phyloP scores from a whole-genome alignment of 257 asterid genomes.

The Handroanthus guayacan region DNA sequence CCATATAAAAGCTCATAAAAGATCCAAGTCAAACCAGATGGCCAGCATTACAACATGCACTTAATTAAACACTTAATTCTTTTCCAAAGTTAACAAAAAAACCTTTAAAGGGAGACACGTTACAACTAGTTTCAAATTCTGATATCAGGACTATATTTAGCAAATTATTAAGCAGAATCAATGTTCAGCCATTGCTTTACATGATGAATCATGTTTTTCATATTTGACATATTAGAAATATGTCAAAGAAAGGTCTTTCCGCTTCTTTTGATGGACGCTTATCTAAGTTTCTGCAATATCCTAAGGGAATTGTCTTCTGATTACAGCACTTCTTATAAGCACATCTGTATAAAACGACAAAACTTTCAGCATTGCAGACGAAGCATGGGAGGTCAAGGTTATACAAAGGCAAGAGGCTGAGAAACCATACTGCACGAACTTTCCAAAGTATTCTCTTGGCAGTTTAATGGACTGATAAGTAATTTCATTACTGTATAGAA shows the following conservation, averaged over 20 bases:
- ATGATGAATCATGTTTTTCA: neutral
- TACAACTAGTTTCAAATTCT: neutral
- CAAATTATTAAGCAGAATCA: neutral
- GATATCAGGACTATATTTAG: neutral
- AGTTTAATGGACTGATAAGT: neutral
- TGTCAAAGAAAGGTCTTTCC: neutral
- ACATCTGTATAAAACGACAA: neutral
- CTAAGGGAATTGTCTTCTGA: neutral
- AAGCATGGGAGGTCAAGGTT: too few species aligned
- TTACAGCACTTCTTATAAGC: neutral
- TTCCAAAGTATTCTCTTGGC: conserved; percentile 3
- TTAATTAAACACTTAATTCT: neutral
- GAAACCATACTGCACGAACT: neutral
- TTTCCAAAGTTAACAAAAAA: neutral
- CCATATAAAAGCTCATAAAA: neutral
- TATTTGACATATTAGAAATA: neutral
- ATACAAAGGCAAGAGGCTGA: too few species aligned
- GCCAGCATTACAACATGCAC: neutral
- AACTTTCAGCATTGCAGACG: neutral
- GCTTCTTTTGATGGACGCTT: neutral
- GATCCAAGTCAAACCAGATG: neutral
- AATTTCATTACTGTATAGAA: neutral
- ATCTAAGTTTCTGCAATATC: neutral
- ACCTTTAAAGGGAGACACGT: neutral
- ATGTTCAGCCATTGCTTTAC: neutral